Conservation (phyloP, 2,329 filamentous ascomycete genomes). For the Aspergillus novoparasiticus region DNA sequence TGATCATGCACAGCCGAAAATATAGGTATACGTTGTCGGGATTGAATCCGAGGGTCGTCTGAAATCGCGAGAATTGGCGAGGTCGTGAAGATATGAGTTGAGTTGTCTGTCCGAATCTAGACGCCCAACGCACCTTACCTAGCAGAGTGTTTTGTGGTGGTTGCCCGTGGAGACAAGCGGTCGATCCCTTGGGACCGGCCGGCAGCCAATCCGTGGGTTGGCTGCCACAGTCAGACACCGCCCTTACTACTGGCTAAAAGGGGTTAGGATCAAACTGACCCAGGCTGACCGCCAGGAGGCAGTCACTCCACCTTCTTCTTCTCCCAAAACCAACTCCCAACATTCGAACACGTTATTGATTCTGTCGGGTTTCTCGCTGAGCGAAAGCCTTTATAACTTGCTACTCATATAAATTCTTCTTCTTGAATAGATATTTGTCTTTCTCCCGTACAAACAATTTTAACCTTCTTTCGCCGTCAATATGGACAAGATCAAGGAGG, state of each 20-base stretch:
- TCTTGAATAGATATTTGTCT: constrained; percentile 30
- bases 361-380: constrained; percentile 37
- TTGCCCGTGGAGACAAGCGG: constrained; percentile 44
- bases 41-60: not conserved
- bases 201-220: constrained; percentile 2
- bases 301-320: constrained; percentile 22
- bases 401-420: constrained; percentile 13
- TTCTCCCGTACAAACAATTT: constrained; percentile 30
- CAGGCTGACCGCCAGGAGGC: constrained; percentile 23
- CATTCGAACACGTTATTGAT: constrained; percentile 14
- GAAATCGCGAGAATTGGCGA: not conserved
- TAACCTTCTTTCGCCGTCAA: constrained; percentile 18
- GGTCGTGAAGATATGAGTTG: constrained; percentile 2
- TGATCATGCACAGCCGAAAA: constrained; percentile 23
- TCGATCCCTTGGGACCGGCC: constrained; percentile 1
- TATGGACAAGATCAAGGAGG: constrained; percentile 91
- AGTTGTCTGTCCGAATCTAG: constrained; percentile 24
- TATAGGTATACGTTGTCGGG: not conserved
- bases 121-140: constrained; percentile 15
- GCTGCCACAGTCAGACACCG: not conserved
- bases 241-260: constrained; percentile 9
- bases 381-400: constrained; percentile 35
- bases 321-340: constrained; percentile 22
- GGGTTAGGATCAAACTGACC: constrained; percentile 11
- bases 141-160: constrained; percentile 31